These are phyloP conservation scores for Amanita brunnescens DNA, from an alignment of 768 basidiomycete species.

Conservation along the genomic window DNA sequence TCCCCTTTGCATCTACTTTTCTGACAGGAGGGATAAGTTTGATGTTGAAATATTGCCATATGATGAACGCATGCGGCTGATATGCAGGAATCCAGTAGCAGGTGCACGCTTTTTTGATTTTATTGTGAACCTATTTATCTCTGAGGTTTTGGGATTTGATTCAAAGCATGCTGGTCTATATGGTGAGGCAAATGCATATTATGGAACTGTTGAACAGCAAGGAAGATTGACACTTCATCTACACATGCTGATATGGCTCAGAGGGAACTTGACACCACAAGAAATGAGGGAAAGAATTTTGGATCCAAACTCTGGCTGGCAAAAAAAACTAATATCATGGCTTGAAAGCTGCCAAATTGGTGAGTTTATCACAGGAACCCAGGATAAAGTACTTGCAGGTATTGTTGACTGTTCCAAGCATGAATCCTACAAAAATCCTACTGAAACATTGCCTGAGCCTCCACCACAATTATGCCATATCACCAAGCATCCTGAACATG, in stretches of 20 bases:
- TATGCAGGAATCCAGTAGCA: too few relatives aligned
- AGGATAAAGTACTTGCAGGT: too few relatives aligned
- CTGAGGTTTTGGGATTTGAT: background rate
- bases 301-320: slow-evolving; percentile 6
- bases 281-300: slow-evolving; percentile 5
- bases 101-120: too few relatives aligned
- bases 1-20: slow-evolving; percentile 27
- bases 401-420: background rate
- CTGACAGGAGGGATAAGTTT: slow-evolving; percentile 15
- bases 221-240: slow-evolving; percentile 21
- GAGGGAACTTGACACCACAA: too few relatives aligned
- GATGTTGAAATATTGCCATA: slow-evolving; percentile 10
- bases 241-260: slow-evolving; percentile 22
- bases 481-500: too few relatives aligned
- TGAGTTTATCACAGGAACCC: too few relatives aligned
- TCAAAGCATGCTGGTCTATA: slow-evolving; percentile 17
- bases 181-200: slow-evolving; percentile 20
- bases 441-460: too few relatives aligned
- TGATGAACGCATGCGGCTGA: too few relatives aligned
- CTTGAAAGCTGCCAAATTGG: too few relatives aligned
- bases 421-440: too few relatives aligned
- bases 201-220: slow-evolving; percentile 25
- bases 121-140: background rate
- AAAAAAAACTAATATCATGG: background rate
- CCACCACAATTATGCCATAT: too few relatives aligned